phyloP scores from a whole-genome alignment of 140 eudicot genomes.

The Cichorium intybus region DNA sequence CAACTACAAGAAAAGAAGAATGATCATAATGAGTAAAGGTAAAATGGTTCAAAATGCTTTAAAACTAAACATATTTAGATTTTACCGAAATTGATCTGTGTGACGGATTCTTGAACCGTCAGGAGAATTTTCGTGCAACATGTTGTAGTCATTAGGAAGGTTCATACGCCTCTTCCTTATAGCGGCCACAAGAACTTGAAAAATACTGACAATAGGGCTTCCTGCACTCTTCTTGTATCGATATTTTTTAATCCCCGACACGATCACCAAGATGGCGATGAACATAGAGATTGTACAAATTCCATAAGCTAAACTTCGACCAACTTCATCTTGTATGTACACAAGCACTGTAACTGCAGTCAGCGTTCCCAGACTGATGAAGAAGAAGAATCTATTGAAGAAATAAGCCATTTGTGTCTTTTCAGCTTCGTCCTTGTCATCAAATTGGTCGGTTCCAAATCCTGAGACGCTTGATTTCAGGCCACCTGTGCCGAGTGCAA shows the following conservation, averaged over 20 bases:
- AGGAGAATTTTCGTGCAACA: constrained; percentile 58
- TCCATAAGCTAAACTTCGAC: constrained; percentile 82
- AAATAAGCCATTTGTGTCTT: constrained; percentile 75
- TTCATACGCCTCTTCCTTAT: constrained; percentile 47
- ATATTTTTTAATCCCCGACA: constrained; percentile 59
- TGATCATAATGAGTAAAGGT: background rate
- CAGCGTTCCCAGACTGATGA: constrained; percentile 85
- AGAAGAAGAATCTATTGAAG: constrained; percentile 88
- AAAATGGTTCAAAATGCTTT: background rate
- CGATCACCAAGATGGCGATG: constrained; percentile 53
- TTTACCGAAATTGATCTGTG: constrained; percentile 71
- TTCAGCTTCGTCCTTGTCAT: constrained; percentile 71
- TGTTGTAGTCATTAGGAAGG: constrained; percentile 49
- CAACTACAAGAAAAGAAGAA: constrained; percentile 28
- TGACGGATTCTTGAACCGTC: constrained; percentile 61
- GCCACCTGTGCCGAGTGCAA: constrained; percentile 92
- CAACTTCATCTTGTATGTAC: constrained; percentile 72
- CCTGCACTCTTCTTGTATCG: constrained; percentile 82
- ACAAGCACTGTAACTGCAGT: constrained; percentile 81
- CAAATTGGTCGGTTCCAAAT: constrained; percentile 89
- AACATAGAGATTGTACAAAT: constrained; percentile 71
- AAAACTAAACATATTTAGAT: background rate
- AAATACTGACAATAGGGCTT: constrained; percentile 72
- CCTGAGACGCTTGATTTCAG: constrained; percentile 89
- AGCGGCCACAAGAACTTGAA: constrained; percentile 70